Conservation (phyloP, 1,284 basidiomycete species). For the Xanthoconium separans region DNA sequence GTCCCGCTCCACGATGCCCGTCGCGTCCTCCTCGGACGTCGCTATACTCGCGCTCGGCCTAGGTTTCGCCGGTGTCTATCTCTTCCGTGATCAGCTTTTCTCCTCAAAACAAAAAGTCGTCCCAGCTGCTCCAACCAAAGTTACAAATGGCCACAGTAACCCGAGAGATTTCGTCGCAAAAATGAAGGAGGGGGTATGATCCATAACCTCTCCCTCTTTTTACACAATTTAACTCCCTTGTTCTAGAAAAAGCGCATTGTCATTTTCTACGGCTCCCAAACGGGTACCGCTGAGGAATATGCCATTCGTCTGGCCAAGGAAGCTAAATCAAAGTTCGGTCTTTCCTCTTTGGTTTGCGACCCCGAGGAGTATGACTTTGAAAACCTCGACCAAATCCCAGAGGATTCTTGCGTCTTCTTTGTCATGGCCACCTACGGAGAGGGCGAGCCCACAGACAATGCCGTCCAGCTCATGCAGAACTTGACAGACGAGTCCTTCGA, state of each 20-base stretch:
- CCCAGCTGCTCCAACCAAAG: constrained; percentile 45
- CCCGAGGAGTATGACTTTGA: constrained; percentile 98
- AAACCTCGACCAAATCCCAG: constrained; percentile 88
- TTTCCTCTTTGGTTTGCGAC: constrained; percentile 92
- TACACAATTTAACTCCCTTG: constrained; percentile 10
- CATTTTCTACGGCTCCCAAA: constrained; percentile 97
- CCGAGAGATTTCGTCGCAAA: constrained; percentile 88
- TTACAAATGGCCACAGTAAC: constrained; percentile 67
- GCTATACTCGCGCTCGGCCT: constrained; percentile 69
- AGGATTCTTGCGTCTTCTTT: constrained; percentile 86
- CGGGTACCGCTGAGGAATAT: constrained; percentile 95
- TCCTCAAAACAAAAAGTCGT: constrained; percentile 57
- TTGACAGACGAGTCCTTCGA: constrained; percentile 83
- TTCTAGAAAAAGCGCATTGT: constrained; percentile 88
- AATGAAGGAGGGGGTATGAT: constrained; percentile 83
- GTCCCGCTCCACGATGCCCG: constrained; percentile 26
- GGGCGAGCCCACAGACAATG: constrained; percentile 98
- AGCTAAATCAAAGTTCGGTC: constrained; percentile 90
- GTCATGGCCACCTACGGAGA: constrained; percentile 99
- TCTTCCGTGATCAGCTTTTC: constrained; percentile 78
- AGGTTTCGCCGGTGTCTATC: constrained; percentile 69
- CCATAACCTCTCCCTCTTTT: background rate
- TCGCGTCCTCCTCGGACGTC: constrained; percentile 57
- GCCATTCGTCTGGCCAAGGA: constrained; percentile 92
- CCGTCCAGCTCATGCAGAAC: constrained; percentile 93